Percentiles rank a stretch among this genome's conserved stretches.
phyloP scores from a whole-genome alignment of 1,284 basidiomycete species.

The Irpex rosettiformis region DNA sequence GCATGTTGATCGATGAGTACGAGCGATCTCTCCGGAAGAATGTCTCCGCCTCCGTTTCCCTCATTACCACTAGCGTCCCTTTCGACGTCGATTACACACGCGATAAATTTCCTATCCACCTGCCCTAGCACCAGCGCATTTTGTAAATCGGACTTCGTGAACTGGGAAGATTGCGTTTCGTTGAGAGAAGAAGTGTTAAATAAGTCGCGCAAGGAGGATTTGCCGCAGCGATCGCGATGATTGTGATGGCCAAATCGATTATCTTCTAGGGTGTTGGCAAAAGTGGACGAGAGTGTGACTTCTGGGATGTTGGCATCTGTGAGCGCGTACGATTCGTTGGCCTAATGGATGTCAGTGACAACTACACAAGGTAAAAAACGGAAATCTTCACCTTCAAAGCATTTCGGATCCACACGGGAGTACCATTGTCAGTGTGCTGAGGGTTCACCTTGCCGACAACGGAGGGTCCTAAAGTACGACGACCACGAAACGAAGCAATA shows the following conservation, averaged over 20 bases:
- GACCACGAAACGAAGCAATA: neutral
- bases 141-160: constrained; percentile 50
- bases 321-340: constrained; percentile 46
- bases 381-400: constrained; percentile 41
- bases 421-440: constrained; percentile 12
- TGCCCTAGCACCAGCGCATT: constrained; percentile 69
- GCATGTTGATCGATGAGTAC: constrained; percentile 94
- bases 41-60: constrained; percentile 9
- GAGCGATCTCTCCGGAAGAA: constrained; percentile 34
- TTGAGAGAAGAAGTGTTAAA: neutral
- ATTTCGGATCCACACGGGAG: constrained; percentile 49
- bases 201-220: neutral
- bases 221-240: neutral
- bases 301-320: constrained; percentile 45
- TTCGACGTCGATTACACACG: constrained; percentile 47
- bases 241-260: neutral
- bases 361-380: neutral
- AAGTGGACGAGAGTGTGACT: constrained; percentile 26
- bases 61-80: constrained; percentile 6
- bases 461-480: neutral
- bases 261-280: constrained; percentile 5
- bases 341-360: constrained; percentile 28
- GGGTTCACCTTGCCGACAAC: constrained; percentile 5
- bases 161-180: constrained; percentile 28
- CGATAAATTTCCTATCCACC: constrained; percentile 87